A percentile compares a stretch with the other conserved stretches of the same genome.
Evolutionary conservation across 139 green algal genomes (phyloP).

Genomic region (Volvox africanus): DNA sequence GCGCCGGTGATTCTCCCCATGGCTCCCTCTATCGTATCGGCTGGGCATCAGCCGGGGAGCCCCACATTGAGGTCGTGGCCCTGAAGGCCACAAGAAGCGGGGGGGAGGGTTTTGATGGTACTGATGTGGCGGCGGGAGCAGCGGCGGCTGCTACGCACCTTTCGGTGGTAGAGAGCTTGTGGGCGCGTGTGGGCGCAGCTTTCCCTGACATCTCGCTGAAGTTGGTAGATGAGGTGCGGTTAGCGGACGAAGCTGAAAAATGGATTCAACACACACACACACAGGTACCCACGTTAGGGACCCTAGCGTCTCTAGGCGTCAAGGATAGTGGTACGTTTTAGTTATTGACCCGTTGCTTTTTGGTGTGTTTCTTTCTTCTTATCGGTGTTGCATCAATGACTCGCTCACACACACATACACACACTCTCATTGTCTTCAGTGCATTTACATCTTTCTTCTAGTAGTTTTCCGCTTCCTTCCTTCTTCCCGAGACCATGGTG

Average conservation of each 20-base stretch:
- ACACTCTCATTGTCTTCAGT: no score
- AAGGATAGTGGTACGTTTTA: no score
- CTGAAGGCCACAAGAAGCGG: neutral
- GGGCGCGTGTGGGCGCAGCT: slow-evolving; percentile 2
- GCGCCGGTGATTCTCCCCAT: neutral
- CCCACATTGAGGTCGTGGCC: slow-evolving; percentile 29
- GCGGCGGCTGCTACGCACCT: no score
- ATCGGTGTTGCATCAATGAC: no score
- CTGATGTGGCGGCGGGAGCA: neutral
- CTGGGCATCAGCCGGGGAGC: neutral
- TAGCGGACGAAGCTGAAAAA: no score
- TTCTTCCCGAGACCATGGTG: neutral
- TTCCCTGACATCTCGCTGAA: neutral
- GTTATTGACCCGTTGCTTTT: no score
- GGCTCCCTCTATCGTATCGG: slow-evolving; percentile 39
- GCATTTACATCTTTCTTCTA: no score
- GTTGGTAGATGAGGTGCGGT: slow-evolving; percentile 28
- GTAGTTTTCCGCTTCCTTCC: neutral
- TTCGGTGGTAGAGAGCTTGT: neutral
- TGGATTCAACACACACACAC: no score
- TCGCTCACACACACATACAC: no score
- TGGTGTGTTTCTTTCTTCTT: no score
- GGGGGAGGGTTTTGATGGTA: neutral
- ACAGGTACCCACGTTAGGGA: no score
- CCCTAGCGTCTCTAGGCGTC: no score